Evolutionary conservation across 139 green algal genomes (phyloP), one percentile per base, ranked within the genome.

Genomic region (Spirogloea muscicola): DNA sequence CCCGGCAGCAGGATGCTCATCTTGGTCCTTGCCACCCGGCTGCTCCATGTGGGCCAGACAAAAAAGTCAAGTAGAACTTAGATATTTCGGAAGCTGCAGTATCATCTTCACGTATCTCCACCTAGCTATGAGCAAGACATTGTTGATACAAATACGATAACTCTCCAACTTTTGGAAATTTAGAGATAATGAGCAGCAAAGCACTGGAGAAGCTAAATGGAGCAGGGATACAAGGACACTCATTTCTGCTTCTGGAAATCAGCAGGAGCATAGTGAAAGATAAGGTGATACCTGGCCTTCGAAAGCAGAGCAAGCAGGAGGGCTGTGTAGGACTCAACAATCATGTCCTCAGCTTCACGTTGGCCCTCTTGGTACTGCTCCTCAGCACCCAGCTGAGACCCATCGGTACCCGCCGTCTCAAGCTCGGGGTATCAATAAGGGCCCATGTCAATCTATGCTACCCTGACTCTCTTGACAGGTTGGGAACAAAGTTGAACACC

Each of bases 311-410:
- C 69, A 4, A 78, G 59, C 2, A 78, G 57, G 6, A 78, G 57
- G 18, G 69, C 69, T 5, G 69, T 33, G 21, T 78, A 78, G 3
- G 69, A 58, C 25, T 78, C 69, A 27, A 78, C 42, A 21, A 77
- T 76, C 69, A 78, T 78, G 59, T 37, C 60, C 60, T 78, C 69
- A 21, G 69, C 69, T 33, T 78, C 60, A 3, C 36, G 43, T 40
- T 72, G 29, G 31, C 63, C 63, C 38, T 27, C 63, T 3, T n/a
- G 42, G 39, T 62, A 34, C 7, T 25, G 27, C 33, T 62, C 39
- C 27, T 72, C 63, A 10, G 60, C 63, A 63, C 44, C 60, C 60
- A 69, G n/a, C n/a, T n/a, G n/a, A n/a, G n/a, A n/a, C n/a, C n/a
- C n/a, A n/a, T n/a, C n/a, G n/a, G n/a, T n/a, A n/a, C n/a, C n/a